phyloP scores from a whole-genome alignment of 1,284 basidiomycete genomes.

The Agroathelia rolfsii region DNA sequence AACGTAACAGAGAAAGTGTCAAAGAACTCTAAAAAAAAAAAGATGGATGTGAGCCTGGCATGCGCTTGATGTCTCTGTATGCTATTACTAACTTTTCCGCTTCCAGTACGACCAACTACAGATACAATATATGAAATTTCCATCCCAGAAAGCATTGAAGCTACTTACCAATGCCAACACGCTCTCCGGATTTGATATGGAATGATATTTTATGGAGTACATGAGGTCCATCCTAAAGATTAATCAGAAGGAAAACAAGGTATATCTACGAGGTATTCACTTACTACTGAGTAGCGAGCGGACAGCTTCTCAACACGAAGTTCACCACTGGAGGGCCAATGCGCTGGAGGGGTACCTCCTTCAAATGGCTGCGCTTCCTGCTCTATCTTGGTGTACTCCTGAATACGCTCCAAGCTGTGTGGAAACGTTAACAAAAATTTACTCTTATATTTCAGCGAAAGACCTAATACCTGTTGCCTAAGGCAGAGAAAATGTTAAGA shows the following conservation, averaged over 20 bases:
- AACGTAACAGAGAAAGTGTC: conserved; percentile 30
- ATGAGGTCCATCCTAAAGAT: conserved; percentile 17
- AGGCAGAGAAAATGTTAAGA: conserved; percentile 3
- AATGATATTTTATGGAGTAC: conserved; percentile 30
- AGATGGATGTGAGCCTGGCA: background rate
- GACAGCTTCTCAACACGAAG: conserved; percentile 24
- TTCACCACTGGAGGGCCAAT: conserved; percentile 34
- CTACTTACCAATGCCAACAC: conserved; percentile 30
- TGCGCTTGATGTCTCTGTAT: no score
- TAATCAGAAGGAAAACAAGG: conserved; percentile 4
- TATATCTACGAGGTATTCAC: background rate
- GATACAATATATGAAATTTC: background rate
- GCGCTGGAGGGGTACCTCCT: conserved; percentile 27
- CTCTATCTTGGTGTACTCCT: conserved; percentile 32
- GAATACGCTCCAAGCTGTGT: conserved; percentile 29
- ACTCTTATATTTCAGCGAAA: background rate
- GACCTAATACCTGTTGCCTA: background rate
- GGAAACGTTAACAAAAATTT: background rate
- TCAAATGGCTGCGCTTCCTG: conserved; percentile 26
- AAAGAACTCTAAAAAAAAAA: conserved; percentile 24
- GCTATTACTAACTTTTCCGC: conserved; percentile 26
- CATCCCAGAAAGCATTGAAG: conserved; percentile 6
- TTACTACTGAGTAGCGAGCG: conserved; percentile 14
- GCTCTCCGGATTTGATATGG: conserved; percentile 28
- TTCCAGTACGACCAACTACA: conserved; percentile 30